A percentile compares a stretch with the other conserved stretches of the same genome.
Conservation (phyloP, 2,329 filamentous ascomycete species). For the Didymellaceae sp. region DNA sequence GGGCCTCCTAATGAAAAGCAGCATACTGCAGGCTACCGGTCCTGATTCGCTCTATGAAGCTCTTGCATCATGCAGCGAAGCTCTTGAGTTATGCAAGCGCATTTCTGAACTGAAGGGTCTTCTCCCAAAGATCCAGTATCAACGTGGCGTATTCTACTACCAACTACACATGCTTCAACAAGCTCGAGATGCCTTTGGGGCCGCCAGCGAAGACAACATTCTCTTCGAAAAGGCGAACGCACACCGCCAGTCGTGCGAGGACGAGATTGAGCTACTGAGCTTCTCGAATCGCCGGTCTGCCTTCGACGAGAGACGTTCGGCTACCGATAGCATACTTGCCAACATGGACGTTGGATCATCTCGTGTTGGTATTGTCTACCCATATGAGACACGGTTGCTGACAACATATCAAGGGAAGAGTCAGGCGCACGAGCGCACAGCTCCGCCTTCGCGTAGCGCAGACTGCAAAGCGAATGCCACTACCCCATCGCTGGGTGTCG, state of each 20-base stretch:
- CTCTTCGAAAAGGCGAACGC: slow-evolving; percentile 21
- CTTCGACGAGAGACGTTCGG: slow-evolving; percentile 38
- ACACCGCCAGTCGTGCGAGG: slow-evolving; percentile 27
- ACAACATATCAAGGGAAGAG: slow-evolving; percentile 24
- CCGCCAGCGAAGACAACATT: slow-evolving; percentile 15
- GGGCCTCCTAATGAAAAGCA: slow-evolving; percentile 40
- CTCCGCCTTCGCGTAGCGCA: slow-evolving; percentile 28
- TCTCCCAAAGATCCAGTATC: slow-evolving; percentile 35
- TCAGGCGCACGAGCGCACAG: slow-evolving; percentile 33
- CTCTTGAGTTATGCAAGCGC: slow-evolving; percentile 36
- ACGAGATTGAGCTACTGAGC: slow-evolving; percentile 24
- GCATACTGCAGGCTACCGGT: slow-evolving; percentile 28
- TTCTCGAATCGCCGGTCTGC: slow-evolving; percentile 29
- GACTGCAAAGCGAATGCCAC: slow-evolving; percentile 34
- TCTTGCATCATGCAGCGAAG: slow-evolving; percentile 42
- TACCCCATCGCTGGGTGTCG: slow-evolving; percentile 25
- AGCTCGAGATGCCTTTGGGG: slow-evolving; percentile 29
- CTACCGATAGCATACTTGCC: slow-evolving; percentile 26
- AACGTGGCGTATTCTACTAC: slow-evolving; percentile 34
- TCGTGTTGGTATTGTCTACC: slow-evolving; percentile 15
- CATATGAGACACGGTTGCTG: neutral
- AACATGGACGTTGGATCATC: slow-evolving; percentile 23
- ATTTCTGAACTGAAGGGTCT: slow-evolving; percentile 27
- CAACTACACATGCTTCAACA: slow-evolving; percentile 32
- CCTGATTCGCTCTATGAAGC: slow-evolving; percentile 37